Evolutionary conservation across 495 filamentous ascomycete genomes (phyloP).

Genomic region (Tuber calosporum): DNA sequence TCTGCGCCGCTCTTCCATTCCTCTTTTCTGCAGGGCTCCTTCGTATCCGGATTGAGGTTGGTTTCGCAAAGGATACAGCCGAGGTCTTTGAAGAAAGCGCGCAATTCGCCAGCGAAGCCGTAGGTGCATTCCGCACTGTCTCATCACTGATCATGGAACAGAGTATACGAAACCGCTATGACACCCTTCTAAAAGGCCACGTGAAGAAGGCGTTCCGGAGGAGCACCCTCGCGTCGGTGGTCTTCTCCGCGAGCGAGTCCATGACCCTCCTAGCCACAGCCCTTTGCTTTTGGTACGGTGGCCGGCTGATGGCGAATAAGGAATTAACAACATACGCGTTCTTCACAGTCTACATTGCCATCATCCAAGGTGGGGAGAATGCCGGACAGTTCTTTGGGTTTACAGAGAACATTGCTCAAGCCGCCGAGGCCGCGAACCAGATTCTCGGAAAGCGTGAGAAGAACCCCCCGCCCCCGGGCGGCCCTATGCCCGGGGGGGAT

Average conservation of each 20-base stretch:
- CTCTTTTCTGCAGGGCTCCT: constrained; percentile 50
- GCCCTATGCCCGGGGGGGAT: constrained; percentile 27
- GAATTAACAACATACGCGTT: constrained; percentile 49
- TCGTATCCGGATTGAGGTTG: constrained; percentile 50
- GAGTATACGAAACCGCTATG: constrained; percentile 32
- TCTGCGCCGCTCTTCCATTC: constrained; percentile 51
- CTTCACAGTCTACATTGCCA: constrained; percentile 54
- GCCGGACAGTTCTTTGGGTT: constrained; percentile 52
- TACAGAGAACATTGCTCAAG: constrained; percentile 47
- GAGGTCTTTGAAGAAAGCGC: constrained; percentile 42
- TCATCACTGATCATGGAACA: constrained; percentile 47
- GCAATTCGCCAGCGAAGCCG: constrained; percentile 49
- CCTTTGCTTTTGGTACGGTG: constrained; percentile 56
- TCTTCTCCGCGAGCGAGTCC: constrained; percentile 41
- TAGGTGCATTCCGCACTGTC: constrained; percentile 53
- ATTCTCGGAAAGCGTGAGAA: constrained; percentile 29
- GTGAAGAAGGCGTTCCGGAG: constrained; percentile 42
- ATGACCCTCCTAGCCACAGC: constrained; percentile 48
- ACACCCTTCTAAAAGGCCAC: constrained; percentile 40
- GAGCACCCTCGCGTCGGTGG: constrained; percentile 29
- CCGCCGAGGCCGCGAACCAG: constrained; percentile 45
- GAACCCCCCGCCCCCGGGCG: constrained; percentile 24
- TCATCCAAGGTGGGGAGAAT: constrained; percentile 54
- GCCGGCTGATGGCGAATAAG: constrained; percentile 48
- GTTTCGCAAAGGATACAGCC: constrained; percentile 50